Evolutionary conservation across 805 yeast genomes (phyloP), one percentile per base, ranked within the genome.

Genomic region (Jamesozyma gamospora): DNA sequence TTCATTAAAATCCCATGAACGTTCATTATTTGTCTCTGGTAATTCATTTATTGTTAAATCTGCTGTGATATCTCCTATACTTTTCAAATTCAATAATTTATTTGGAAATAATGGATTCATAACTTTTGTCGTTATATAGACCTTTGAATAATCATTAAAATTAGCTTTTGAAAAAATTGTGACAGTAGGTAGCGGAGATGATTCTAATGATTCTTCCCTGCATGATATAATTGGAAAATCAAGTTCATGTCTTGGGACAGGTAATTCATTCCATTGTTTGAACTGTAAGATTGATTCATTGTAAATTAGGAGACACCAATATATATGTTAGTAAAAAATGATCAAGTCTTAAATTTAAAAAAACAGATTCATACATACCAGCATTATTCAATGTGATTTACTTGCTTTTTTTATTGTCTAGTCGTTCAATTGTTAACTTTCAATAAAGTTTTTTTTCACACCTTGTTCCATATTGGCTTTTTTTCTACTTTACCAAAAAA

Each of bases 231-330:
- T 34, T 4, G 60, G 54, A 3, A 51, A 45, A 41, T 67, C 71
- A 31, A 73, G 45, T 15, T 64, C 56, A 53, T 72, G 77, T 45
- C 77, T 68, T 26, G 77, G 74, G 19, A 63, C 60, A 30, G 60
- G 64, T n/a, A 51, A 46, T 14, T 69, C 72, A 40, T 58, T 56
- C 69, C 73, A 67, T 44, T 73, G 77, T 67, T 73, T 73, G 39
- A 73, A 67, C 71, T 67, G 32, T 29, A 14, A 6, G 8, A 28
- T 8, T 2, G 15, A 2, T 8, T n/a, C 30, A 3, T 4, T 28
- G 7, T 28, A 13, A 2, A 9, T 10, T 29, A 15, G 6, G 11
- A 14, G 3, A 3, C 10, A 10, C 18, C 11, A 4, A 29, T 5
- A 29, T 13, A 29, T 5, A 15, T 18, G 36, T 34, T 34, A 34